These are phyloP conservation scores for Aspergillus terreus DNA, from an alignment of 2,329 filamentous ascomycete genomes.

Conservation along the genomic window DNA sequence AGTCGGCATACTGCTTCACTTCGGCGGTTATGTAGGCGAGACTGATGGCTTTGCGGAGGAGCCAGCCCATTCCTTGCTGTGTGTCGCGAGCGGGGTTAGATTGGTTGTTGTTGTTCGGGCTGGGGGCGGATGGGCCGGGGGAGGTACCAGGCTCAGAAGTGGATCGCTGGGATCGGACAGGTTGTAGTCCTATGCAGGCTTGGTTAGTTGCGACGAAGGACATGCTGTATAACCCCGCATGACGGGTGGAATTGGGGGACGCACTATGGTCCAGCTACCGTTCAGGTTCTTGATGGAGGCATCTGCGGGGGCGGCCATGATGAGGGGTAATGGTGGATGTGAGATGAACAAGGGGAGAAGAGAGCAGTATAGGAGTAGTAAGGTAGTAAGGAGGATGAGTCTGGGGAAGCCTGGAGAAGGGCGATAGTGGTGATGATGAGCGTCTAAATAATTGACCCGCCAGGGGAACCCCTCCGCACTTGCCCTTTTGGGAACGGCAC, in stretches of 20 bases:
- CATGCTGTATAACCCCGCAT: neutral
- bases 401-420: neutral
- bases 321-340: slow-evolving; percentile 22
- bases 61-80: slow-evolving; percentile 65
- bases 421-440: neutral
- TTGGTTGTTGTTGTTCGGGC: neutral
- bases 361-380: neutral
- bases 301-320: slow-evolving; percentile 68
- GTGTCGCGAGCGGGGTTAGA: slow-evolving; percentile 6
- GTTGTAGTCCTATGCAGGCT: slow-evolving; percentile 62
- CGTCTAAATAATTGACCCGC: neutral
- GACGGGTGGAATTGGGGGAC: slow-evolving; percentile 18
- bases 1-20: slow-evolving; percentile 52
- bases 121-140: neutral
- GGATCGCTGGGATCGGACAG: slow-evolving; percentile 67
- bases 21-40: slow-evolving; percentile 66
- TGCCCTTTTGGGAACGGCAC: neutral
- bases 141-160: slow-evolving; percentile 58
- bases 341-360: neutral
- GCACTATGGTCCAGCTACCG: slow-evolving; percentile 68
- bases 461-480: neutral
- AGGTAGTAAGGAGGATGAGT: neutral
- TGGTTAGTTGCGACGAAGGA: slow-evolving; percentile 1
- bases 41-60: slow-evolving; percentile 68
- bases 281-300: slow-evolving; percentile 65